Conservation (phyloP, 2,329 filamentous ascomycete species). For the Grosmannia serpens region DNA sequence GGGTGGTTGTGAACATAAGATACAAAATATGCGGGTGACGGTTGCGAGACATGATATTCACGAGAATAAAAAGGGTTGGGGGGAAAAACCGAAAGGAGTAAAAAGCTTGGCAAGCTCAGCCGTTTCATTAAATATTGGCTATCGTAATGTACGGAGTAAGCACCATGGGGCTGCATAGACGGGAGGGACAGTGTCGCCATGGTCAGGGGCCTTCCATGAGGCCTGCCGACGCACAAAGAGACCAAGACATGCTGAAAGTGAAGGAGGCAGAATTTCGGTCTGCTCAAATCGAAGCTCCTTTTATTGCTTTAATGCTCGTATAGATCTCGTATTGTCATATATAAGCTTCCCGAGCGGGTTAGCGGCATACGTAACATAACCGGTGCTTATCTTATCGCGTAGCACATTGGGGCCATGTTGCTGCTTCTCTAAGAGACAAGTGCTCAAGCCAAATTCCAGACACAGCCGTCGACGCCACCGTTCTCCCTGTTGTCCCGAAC, state of each 20-base stretch:
- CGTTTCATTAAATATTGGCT: no score
- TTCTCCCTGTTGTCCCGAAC: not conserved
- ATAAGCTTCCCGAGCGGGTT: not conserved
- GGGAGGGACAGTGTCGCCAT: no score
- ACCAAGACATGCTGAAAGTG: no score
- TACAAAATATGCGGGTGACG: no score
- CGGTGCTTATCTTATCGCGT: conserved; percentile 8
- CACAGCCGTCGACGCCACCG: not conserved
- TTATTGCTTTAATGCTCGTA: no score
- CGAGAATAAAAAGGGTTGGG: not conserved
- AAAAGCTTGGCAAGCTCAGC: not conserved
- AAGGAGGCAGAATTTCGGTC: no score
- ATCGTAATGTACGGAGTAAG: no score
- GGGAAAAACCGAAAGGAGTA: not conserved
- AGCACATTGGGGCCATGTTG: not conserved
- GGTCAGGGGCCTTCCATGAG: no score
- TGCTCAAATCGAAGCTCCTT: no score
- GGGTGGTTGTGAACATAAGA: not conserved
- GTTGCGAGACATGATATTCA: not conserved
- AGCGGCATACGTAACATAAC: conserved; percentile 6
- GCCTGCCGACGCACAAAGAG: no score
- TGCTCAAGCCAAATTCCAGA: not conserved
- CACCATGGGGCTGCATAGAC: no score
- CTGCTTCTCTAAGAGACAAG: not conserved
- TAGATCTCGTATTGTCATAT: not conserved